Base-by-base conservation (phyloP, 352 stramenopile genomes). In the Phytophthora capsici region DNA sequence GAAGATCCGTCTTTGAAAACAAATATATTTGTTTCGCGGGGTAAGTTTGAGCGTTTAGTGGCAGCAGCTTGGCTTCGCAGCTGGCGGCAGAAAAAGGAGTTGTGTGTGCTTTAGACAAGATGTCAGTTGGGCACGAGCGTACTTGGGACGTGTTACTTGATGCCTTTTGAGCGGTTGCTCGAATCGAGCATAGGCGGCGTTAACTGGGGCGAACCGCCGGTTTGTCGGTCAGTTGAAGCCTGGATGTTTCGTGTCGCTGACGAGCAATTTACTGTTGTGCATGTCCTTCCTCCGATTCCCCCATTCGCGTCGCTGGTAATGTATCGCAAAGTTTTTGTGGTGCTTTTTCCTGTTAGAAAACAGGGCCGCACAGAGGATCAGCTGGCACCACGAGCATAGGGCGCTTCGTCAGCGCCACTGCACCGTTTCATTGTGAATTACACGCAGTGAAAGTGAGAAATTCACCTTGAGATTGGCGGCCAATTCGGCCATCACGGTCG, bases 1-100 rank as follows among this genome's bases (percentile, higher is more conserved):
- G 36, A 70, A 66, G 62, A 70, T 70, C 51, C 47, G 32, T 54
- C 48, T 48, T 48, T 34, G 48, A 41, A 38, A 30, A 20, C 17
- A 14, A 34, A 34, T 34, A 9, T 34, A 34, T 34, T 34, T 4
- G 32, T 23, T 30, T 43, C 20, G 26, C 14, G 20, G 3, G 12
- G n/a, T 30, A 1, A 2, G 4, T 32, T n/a, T n/a, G n/a, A 9
- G 2, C 8, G 12, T 43, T 43, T 17, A 22, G 47, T 54, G 47
- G 12, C 19, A 55, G 10, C 4, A 55, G 48, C 32, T 22, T 44
- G 17, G 19, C 48, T 55, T 44, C 30, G 48, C 48, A 41, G 48
- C 28, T 34, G 28, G 28, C 28, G 8, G 28, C 28, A 34, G 28
- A 34, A 34, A 34, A 34, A 34, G 28, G 28, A 13, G 28, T 34